These are phyloP conservation scores for Simplicillium sp. DNA, from an alignment of 2,329 filamentous ascomycete species.

Conservation along the genomic window DNA sequence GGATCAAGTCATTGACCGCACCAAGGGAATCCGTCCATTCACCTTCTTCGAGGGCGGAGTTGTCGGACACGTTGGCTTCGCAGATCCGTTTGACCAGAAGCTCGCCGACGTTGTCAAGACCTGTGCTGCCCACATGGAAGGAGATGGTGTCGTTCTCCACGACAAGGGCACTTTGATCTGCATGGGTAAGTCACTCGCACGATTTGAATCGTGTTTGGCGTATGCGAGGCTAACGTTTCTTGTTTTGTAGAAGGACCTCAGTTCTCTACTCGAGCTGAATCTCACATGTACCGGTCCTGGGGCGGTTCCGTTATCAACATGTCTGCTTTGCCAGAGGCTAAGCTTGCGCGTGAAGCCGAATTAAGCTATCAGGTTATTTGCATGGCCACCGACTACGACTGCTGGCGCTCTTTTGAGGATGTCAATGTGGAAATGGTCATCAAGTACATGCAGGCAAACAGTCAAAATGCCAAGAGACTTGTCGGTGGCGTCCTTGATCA, in stretches of 20 bases:
- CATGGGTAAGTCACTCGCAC: constrained; percentile 58
- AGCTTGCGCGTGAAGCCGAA: constrained; percentile 92
- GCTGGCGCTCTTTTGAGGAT: constrained; percentile 77
- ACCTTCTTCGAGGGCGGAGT: constrained; percentile 93
- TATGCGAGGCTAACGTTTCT: neutral
- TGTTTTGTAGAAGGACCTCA: constrained; percentile 73
- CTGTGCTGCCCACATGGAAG: constrained; percentile 67
- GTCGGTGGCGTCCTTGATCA: constrained; percentile 83
- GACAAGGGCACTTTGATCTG: constrained; percentile 78
- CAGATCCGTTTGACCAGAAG: constrained; percentile 81
- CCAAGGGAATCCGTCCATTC: constrained; percentile 87
- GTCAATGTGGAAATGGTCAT: constrained; percentile 97
- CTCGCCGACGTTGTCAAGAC: constrained; percentile 68
- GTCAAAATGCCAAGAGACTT: constrained; percentile 75
- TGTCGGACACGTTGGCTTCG: constrained; percentile 91
- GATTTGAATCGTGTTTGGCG: constrained; percentile 8
- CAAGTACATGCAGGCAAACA: constrained; percentile 90
- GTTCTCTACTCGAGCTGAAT: constrained; percentile 94
- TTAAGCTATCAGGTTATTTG: constrained; percentile 97
- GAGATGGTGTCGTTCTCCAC: constrained; percentile 78
- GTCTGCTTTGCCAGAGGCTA: constrained; percentile 90
- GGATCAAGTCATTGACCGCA: constrained; percentile 94
- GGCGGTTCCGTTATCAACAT: constrained; percentile 97
- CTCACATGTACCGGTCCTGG: constrained; percentile 88
- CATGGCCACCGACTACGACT: constrained; percentile 99